These are phyloP conservation scores for Linderina pennispora DNA, from an alignment of 192 early-diverging fungal species.

Conservation along the genomic window DNA sequence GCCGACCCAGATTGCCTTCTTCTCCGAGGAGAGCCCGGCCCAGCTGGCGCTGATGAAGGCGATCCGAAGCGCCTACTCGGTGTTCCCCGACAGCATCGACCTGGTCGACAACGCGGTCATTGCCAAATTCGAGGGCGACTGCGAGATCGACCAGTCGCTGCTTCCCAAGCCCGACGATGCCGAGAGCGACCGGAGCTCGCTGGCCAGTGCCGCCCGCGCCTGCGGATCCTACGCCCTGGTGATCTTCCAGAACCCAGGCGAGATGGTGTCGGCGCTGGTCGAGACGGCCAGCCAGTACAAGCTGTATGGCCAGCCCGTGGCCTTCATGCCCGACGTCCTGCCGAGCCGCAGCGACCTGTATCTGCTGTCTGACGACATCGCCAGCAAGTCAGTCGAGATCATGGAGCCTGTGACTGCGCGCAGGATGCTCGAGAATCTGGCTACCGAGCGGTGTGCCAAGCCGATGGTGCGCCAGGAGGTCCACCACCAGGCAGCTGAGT, in stretches of 20 bases:
- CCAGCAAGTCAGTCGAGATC: slow-evolving; percentile 47
- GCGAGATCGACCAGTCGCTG: slow-evolving; percentile 43
- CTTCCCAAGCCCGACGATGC: slow-evolving; percentile 37
- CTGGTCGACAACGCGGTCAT: slow-evolving; percentile 45
- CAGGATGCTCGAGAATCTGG: slow-evolving; percentile 47
- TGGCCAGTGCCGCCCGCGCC: slow-evolving; percentile 24
- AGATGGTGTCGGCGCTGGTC: slow-evolving; percentile 39
- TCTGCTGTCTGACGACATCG: slow-evolving; percentile 23
- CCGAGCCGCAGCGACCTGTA: slow-evolving; percentile 32
- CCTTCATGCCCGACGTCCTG: slow-evolving; percentile 29
- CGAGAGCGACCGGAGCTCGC: slow-evolving; percentile 18
- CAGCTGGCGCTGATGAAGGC: slow-evolving; percentile 32
- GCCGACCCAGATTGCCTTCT: slow-evolving; percentile 25
- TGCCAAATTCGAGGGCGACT: slow-evolving; percentile 51
- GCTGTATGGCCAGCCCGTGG: slow-evolving; percentile 32
- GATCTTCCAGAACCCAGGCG: slow-evolving; percentile 37
- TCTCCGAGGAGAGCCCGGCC: slow-evolving; percentile 15
- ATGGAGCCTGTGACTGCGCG: slow-evolving; percentile 50
- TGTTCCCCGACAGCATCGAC: slow-evolving; percentile 48
- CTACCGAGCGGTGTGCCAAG: slow-evolving; percentile 35
- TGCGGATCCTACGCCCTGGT: slow-evolving; percentile 45
- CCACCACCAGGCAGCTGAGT: slow-evolving; percentile 7
- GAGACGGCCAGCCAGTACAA: slow-evolving; percentile 17
- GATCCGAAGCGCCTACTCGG: slow-evolving; percentile 36
- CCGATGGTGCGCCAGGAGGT: slow-evolving; percentile 3